These are phyloP conservation scores for Plasmodium gonderi DNA, from an alignment of 169 alveolate species.

Conservation along the genomic window DNA sequence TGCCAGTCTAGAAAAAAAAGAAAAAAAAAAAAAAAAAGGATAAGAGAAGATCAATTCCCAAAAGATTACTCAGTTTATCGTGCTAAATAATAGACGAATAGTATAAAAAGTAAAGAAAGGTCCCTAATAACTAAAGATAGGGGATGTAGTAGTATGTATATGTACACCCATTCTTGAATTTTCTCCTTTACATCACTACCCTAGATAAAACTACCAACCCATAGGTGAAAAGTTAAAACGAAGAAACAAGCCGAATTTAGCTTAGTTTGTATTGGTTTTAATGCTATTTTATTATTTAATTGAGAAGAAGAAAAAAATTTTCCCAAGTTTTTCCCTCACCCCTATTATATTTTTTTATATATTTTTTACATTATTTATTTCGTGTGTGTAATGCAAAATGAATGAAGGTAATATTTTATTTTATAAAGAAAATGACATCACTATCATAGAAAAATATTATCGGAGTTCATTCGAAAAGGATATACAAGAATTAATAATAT, in stretches of 20 bases:
- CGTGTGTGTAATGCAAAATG: constrained; percentile 34
- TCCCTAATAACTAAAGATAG: background rate
- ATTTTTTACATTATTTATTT: background rate
- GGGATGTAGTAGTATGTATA: background rate
- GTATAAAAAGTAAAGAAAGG: background rate
- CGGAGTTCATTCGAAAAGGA: constrained; percentile 26
- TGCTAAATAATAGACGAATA: background rate
- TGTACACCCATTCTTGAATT: no score
- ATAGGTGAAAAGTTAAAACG: background rate
- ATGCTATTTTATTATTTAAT: background rate
- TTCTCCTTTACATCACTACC: no score
- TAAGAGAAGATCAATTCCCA: no score
- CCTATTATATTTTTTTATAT: background rate
- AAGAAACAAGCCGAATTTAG: background rate
- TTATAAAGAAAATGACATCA: constrained; percentile 12
- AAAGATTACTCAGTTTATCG: background rate
- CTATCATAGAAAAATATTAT: constrained; percentile 17
- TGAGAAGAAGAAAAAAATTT: background rate
- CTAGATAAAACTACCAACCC: no score
- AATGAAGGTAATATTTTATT: constrained; percentile 12
- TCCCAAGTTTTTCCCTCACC: background rate
- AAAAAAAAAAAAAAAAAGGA: background rate
- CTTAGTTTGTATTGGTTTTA: background rate
- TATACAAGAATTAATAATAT: constrained; percentile 55
- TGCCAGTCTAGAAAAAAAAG: background rate